Evolutionary conservation across 2,329 filamentous ascomycete species (phyloP).

Genomic region (Bimuria novae-zelandiae): DNA sequence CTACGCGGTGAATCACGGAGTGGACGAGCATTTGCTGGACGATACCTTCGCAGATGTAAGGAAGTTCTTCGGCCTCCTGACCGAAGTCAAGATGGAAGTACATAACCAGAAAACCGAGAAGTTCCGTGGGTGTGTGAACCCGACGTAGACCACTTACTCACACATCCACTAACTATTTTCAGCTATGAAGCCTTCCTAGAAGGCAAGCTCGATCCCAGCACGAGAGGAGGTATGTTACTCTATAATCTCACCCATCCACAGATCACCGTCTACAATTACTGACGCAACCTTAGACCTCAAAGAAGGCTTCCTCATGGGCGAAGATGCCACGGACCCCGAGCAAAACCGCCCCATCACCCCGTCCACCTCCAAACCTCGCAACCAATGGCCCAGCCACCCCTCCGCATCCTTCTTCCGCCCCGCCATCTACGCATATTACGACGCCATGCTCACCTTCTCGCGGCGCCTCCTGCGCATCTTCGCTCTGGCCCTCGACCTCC

Average conservation of each 20-base stretch:
- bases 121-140: slow-evolving; percentile 41
- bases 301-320: slow-evolving; percentile 44
- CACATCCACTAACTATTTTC: not conserved
- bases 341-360: slow-evolving; percentile 27
- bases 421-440: slow-evolving; percentile 39
- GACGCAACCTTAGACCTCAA: slow-evolving; percentile 30
- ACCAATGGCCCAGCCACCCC: slow-evolving; percentile 39
- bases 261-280: slow-evolving; percentile 3
- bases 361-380: slow-evolving; percentile 23
- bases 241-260: not conserved
- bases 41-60: slow-evolving; percentile 36
- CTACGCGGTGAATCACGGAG: slow-evolving; percentile 38
- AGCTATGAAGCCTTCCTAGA: slow-evolving; percentile 40
- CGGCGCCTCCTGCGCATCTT: slow-evolving; percentile 41
- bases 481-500: slow-evolving; percentile 48
- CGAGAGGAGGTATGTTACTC: slow-evolving; percentile 32
- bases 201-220: slow-evolving; percentile 42
- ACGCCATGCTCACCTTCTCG: slow-evolving; percentile 35
- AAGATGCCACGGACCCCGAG: slow-evolving; percentile 40
- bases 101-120: slow-evolving; percentile 43
- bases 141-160: not conserved
- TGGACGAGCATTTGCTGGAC: slow-evolving; percentile 31
- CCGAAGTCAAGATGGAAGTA: slow-evolving; percentile 43
- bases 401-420: slow-evolving; percentile 36
- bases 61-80: slow-evolving; percentile 37